Conservation (phyloP, 306 rosid species). For the Dryas octopetala region DNA sequence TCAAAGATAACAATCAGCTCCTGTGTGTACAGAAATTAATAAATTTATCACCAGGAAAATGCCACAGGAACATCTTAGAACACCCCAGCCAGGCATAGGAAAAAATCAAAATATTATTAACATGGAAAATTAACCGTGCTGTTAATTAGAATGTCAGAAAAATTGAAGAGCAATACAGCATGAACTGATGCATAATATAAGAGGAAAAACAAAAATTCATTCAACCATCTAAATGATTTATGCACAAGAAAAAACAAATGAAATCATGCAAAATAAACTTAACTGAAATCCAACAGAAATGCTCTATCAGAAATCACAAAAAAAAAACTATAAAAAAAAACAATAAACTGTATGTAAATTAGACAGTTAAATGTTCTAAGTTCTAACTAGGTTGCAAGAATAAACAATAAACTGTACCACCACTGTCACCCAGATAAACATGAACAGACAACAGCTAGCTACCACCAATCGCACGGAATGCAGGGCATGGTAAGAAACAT, state of each 20-base stretch:
- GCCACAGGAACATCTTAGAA: not conserved
- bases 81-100: not conserved
- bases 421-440: not conserved
- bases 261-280: not conserved
- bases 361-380: not conserved
- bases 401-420: constrained; percentile 5
- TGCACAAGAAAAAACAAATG: not conserved
- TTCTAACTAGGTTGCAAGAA: not conserved
- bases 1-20: not conserved
- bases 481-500: not conserved
- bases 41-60: not conserved
- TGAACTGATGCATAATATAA: not conserved
- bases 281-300: not conserved
- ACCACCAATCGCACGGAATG: not conserved
- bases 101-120: not conserved
- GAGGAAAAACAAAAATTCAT: not conserved
- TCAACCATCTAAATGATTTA: not conserved
- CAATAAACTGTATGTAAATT: not conserved
- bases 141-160: not conserved
- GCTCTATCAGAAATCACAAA: not conserved
- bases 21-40: not conserved
- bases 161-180: not conserved
- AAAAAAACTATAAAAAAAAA: not conserved
- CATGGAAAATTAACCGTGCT: not conserved
- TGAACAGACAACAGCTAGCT: not conserved